Base-by-base conservation (phyloP, 169 alveolate species). In the Besnoitia besnoiti region DNA sequence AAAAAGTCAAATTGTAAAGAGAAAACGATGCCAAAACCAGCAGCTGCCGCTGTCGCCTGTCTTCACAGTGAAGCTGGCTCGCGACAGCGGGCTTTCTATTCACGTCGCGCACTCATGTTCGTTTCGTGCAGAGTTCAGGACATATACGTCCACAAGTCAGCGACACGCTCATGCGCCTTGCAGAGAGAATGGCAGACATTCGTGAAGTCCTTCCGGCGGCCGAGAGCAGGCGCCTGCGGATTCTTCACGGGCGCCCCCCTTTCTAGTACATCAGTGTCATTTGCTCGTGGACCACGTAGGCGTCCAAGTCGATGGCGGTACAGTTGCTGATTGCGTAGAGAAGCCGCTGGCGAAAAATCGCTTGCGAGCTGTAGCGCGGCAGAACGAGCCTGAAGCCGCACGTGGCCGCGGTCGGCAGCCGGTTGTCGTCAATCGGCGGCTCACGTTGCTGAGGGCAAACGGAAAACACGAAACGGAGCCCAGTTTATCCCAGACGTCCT, bases 391-490 rank as follows among this genome's bases (percentile, higher is more conserved):
- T 96, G 92, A 97, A 97, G 82, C 98, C 97, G 94, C 99, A 97
- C 8, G 99, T 97, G 44, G 98, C 97, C 39, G 98, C 96, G 51
- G 98, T 97, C 61, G 99, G 99, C 73, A 97, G 95, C 85, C 99
- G 93, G 89, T 94, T 93, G 94, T 97, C 99, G 85, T 94, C 80
- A 59, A 79, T 21, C 90, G 50, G 59, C 19, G 90, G 75, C 67
- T 46, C 61, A n/a, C 87, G 90, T 73, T 84, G 91, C 90, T 62
- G 77, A 12, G 39, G 35, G 44, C 62, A 80, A 75, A 90, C 59
- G 59, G 44, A 73, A 73, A 35, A 35, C 61, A 79, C 88, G 37
- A 49, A 8, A 33, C 76, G n/a, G 42, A 30, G 24, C 42, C 84
- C 35, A n/a, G 91, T 85, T 19, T 50, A n/a, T n/a, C n/a, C n/a